Evolutionary conservation across 2,329 filamentous ascomycete genomes (phyloP), one percentile per base, ranked within the genome.

Genomic region (Claviceps capensis): DNA sequence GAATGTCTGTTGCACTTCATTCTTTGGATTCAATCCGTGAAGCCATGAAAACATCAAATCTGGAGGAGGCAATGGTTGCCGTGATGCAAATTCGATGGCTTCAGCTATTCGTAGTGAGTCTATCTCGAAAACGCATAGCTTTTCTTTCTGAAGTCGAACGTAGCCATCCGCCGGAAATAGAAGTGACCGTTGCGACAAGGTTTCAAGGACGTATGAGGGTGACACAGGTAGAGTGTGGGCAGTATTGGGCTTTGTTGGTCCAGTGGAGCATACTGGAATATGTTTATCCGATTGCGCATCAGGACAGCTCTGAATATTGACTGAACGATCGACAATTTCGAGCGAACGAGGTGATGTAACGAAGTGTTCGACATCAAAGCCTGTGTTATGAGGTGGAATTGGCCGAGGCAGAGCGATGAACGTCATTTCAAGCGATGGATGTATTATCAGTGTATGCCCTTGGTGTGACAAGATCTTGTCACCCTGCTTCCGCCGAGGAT

Each of bases 21-120:
- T 98, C 55, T 85, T 81, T 0, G 87, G 83, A 62, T 97, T 90
- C 42, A 97, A 72, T 23, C 93, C 93, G 69, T 98, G 93, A 23
- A 96, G 75, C 93, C 93, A 98, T 2, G 93, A 93, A 62, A 97
- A 98, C 55, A 97, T 87, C 55, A 82, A 76, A n/a, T 84, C 79
- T 0, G 93, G 82, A 52, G 91, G 82, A 6, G 93, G 91, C 23
- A 97, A 74, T 1, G 89, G 85, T 62, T 95, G 88, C 2, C 82
- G 78, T 3, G 91, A 79, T 54, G 82, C 72, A 61, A 90, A 80
- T 57, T 94, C 82, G 37, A 97, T 64, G 1, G 91, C 88, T 46
- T 81, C 74, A 11, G 81, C 80, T 44, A 96, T 74, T 30, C 79
- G 78, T 42, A 74, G 71, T 34, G 85, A 81, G 62, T 81, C 78